Conservation (phyloP, 2,329 filamentous ascomycete species). For the Penicillium sp. region DNA sequence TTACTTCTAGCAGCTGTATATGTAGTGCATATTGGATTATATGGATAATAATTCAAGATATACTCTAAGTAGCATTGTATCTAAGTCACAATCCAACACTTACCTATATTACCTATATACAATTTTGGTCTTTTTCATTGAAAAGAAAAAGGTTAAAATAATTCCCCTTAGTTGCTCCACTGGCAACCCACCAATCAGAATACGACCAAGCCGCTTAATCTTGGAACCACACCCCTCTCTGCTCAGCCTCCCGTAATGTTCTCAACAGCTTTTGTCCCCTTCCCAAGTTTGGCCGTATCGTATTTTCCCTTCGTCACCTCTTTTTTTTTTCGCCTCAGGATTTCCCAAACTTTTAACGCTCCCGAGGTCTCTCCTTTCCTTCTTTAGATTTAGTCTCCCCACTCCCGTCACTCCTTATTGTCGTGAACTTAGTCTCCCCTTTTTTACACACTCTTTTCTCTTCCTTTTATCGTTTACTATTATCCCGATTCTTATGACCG, state of each 20-base stretch:
- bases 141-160: not conserved
- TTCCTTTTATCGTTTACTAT: not conserved
- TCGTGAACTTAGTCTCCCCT: slow-evolving; percentile 11
- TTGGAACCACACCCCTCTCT: not conserved
- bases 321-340: slow-evolving; percentile 23
- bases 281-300: not conserved
- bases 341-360: slow-evolving; percentile 4
- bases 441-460: slow-evolving; percentile 2
- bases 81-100: not conserved
- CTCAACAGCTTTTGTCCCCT: not conserved
- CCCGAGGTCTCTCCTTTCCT: slow-evolving; percentile 12
- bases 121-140: not conserved
- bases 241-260: slow-evolving; percentile 4
- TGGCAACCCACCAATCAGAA: not conserved
- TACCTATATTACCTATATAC: not conserved
- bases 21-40: too few relatives aligned
- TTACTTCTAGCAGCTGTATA: not conserved
- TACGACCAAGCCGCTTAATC: not conserved
- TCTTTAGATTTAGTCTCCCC: slow-evolving; percentile 15
- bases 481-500: not conserved
- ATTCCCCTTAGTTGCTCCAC: slow-evolving; percentile 2
- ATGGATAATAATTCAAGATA: not conserved
- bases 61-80: not conserved
- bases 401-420: slow-evolving; percentile 20
- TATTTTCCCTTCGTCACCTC: slow-evolving; percentile 2